Evolutionary conservation across 129 eudicot species (phyloP).

Genomic region (Helianthus tuberosus): DNA sequence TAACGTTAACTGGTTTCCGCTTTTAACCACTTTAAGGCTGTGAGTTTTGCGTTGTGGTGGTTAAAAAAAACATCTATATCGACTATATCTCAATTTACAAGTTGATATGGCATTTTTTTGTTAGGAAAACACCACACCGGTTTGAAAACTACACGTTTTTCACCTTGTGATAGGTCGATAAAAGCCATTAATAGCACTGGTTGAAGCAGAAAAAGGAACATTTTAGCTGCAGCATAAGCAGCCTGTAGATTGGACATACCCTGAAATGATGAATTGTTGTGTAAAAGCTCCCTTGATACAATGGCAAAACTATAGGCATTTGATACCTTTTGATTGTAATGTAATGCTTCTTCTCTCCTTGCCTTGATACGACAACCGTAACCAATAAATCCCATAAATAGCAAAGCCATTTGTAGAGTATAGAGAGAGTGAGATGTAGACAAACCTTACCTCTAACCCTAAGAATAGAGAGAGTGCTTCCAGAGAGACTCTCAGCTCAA

Average conservation of each 20-base stretch:
- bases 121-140: constrained; percentile 40
- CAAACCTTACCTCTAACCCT: too few relatives aligned
- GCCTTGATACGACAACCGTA: background rate
- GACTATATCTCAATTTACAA: constrained; percentile 30
- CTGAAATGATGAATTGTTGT: too few relatives aligned
- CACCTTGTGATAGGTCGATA: too few relatives aligned
- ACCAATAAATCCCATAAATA: too few relatives aligned
- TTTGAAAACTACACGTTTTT: constrained; percentile 23
- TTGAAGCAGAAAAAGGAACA: constrained; percentile 52
- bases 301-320: background rate
- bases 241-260: too few relatives aligned
- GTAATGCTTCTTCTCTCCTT: background rate
- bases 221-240: constrained; percentile 25
- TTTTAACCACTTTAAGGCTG: too few relatives aligned
- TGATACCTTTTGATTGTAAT: background rate
- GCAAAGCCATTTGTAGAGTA: too few relatives aligned
- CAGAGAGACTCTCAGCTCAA: too few relatives aligned
- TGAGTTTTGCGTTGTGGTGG: background rate
- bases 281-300: background rate
- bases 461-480: too few relatives aligned
- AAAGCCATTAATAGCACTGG: background rate
- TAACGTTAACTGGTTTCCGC: too few relatives aligned
- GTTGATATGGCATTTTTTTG: constrained; percentile 33
- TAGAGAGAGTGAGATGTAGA: too few relatives aligned
- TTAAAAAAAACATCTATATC: constrained; percentile 31